Evolutionary conservation across 345 rosid genomes (phyloP).

Genomic region (Odontarrhena argentea): DNA sequence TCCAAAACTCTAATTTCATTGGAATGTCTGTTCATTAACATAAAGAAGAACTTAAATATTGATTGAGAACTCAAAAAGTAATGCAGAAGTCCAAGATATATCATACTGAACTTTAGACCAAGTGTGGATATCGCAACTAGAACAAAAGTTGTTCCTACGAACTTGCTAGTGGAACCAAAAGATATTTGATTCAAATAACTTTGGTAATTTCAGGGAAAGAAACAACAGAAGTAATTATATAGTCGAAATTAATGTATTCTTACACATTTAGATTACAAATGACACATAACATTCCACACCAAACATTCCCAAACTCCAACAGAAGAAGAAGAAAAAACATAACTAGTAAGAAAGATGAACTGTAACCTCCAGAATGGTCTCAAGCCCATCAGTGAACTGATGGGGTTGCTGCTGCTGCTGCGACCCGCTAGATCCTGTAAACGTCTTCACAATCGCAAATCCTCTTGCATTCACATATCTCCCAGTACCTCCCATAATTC

Average conservation of each 20-base stretch:
- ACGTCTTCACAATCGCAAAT: constrained; percentile 65
- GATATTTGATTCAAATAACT: background rate
- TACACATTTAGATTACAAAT: constrained; percentile 29
- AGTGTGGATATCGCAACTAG: no score
- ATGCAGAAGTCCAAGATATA: no score
- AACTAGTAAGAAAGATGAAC: constrained; percentile 57
- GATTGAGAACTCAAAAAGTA: no score
- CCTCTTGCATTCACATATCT: constrained; percentile 78
- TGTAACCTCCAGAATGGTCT: constrained; percentile 62
- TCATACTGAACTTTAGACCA: no score
- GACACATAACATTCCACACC: constrained; percentile 29
- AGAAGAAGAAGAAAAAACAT: constrained; percentile 9
- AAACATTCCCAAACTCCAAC: constrained; percentile 27
- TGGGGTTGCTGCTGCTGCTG: constrained; percentile 41
- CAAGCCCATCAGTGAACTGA: constrained; percentile 63
- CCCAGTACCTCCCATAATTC: constrained; percentile 91
- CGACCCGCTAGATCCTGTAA: constrained; percentile 52
- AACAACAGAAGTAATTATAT: background rate
- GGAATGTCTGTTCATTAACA: no score
- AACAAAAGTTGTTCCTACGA: no score
- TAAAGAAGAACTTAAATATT: no score
- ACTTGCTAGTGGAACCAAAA: no score
- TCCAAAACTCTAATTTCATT: no score
- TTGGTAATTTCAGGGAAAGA: background rate
- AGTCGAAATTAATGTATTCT: background rate